Evolutionary conservation across 2,329 filamentous ascomycete genomes (phyloP).

Genomic region (Basipetospora chlamydospora): DNA sequence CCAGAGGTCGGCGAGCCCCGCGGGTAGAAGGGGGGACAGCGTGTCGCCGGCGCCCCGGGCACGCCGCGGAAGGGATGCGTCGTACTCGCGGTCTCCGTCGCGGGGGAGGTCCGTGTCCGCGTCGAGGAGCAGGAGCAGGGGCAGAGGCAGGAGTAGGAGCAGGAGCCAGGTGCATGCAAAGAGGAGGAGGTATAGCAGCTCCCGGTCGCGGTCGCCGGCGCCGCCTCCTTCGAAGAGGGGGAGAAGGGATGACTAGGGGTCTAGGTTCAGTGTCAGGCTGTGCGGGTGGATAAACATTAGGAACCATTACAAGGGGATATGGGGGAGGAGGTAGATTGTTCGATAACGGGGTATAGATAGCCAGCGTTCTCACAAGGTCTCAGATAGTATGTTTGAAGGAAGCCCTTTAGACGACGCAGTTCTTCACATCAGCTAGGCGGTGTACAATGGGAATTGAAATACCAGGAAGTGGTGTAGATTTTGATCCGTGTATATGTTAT

Average conservation of each 20-base stretch:
- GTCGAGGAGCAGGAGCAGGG: no score
- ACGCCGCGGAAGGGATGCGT: conserved; percentile 6
- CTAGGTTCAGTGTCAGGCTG: background rate
- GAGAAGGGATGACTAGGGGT: conserved; percentile 3
- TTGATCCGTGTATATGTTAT: no score
- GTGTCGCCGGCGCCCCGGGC: conserved; percentile 1
- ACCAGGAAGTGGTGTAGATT: no score
- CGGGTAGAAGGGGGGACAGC: background rate
- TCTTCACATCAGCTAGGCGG: no score
- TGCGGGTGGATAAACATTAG: background rate
- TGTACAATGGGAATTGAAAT: no score
- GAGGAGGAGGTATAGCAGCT: conserved; percentile 7
- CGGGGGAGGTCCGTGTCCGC: conserved; percentile 2
- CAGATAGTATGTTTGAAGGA: no score
- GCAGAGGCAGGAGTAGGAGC: background rate
- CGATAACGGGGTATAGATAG: no score
- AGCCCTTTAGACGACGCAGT: no score
- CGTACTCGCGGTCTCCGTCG: conserved; percentile 8
- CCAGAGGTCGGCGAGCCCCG: background rate
- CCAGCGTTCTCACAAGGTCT: no score
- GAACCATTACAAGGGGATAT: background rate
- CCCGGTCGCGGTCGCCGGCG: conserved; percentile 4
- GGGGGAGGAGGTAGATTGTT: background rate
- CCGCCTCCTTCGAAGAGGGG: conserved; percentile 9
- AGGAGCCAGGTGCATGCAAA: conserved; percentile 6